Conservation (phyloP, 371 early-diverging fungal genomes). For the Mortierella sp. region DNA sequence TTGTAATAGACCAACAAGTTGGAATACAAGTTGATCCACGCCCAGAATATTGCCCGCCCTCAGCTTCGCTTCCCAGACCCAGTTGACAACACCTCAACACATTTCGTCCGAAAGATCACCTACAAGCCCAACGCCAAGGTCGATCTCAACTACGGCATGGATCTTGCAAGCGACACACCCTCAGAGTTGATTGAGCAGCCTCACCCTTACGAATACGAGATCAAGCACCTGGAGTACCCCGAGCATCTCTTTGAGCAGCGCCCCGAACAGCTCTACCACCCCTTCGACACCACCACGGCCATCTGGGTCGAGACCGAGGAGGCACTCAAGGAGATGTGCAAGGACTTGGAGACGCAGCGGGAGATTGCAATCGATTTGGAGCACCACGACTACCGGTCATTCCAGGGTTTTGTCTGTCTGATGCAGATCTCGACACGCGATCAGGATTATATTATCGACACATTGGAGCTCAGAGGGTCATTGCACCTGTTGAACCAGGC, state of each 20-base stretch:
- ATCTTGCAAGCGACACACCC: background rate
- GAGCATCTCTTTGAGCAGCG: constrained; percentile 70
- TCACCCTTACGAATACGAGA: constrained; percentile 96
- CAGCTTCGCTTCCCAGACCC: constrained; percentile 89
- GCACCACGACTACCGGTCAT: constrained; percentile 95
- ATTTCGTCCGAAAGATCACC: constrained; percentile 84
- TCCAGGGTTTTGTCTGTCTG: constrained; percentile 94
- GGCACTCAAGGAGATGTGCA: constrained; percentile 71
- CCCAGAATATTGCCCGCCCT: constrained; percentile 84
- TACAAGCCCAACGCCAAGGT: constrained; percentile 86
- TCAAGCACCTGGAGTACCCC: constrained; percentile 84
- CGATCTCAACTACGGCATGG: constrained; percentile 77
- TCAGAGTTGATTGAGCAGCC: constrained; percentile 56
- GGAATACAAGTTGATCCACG: constrained; percentile 76
- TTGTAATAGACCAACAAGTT: constrained; percentile 55
- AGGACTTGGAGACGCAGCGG: constrained; percentile 65
- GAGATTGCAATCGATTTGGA: constrained; percentile 97
- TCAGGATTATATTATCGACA: constrained; percentile 93
- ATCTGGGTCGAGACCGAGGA: constrained; percentile 84
- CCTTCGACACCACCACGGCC: constrained; percentile 72
- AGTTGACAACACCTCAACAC: constrained; percentile 86
- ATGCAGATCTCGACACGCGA: constrained; percentile 94
- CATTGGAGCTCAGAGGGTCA: constrained; percentile 84
- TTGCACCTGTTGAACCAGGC: constrained; percentile 84
- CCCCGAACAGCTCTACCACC: constrained; percentile 69